Base-by-base conservation (phyloP, 2,329 filamentous ascomycete genomes). In the Malbranchea zuffiana region DNA sequence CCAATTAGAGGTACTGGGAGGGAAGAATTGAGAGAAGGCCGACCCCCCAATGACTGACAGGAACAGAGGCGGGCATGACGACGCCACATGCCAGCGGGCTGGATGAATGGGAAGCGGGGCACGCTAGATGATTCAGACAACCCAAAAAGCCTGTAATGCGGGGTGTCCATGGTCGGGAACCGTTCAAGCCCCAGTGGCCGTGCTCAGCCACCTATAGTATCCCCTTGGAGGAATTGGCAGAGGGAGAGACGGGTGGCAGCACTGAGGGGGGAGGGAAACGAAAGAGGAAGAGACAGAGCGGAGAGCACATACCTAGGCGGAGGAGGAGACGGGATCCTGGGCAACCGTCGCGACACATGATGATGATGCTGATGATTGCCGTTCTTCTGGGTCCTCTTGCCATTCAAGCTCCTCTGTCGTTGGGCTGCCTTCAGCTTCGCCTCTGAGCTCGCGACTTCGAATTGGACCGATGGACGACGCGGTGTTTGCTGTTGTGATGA, bases 391-490 rank as follows among this genome's bases (percentile, higher is more conserved):
- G n/a, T n/a, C n/a, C n/a, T n/a, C n/a, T n/a, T n/a, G n/a, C n/a
- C n/a, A n/a, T n/a, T n/a, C n/a, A n/a, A n/a, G n/a, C n/a, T 27
- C 47, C 51, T 32, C 43, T 47, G 37, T 48, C 45, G 24, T 48
- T 50, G 40, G 46, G 52, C 19, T 42, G 42, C 39, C 50, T 60
- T 7, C 18, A 57, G 42, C 35, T 52, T 51, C 4, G 50, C 41
- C 17, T 57, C 52, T 6, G 54, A 43, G 6, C 43, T 37, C 11
- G 48, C 52, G 23, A 58, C 45, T 33, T 53, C 56, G 42, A 62
- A 63, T 38, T 62, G 59, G 28, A 62, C 60, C 5, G 60, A 62
- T 35, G 51, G 56, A 25, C 55, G 50, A 7, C 56, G 53, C 6
- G 50, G 43, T 18, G 24, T 44, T 41, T 12, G 24, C 3, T 28